Base-by-base conservation (phyloP, 2,329 filamentous ascomycete species). In the Aspergillus aculeatinus region DNA sequence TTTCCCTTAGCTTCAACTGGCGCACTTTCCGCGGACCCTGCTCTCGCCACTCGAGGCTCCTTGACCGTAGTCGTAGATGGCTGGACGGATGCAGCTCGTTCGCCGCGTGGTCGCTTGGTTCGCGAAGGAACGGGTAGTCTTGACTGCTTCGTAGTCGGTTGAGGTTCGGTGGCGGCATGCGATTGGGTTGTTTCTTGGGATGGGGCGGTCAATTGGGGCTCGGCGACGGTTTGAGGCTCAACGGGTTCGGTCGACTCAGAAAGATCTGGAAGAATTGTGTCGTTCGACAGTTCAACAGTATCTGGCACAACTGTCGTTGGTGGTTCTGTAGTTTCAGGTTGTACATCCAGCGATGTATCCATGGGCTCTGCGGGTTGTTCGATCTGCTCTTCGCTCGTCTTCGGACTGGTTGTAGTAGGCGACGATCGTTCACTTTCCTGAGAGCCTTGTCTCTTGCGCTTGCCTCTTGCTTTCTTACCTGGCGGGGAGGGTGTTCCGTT, bases 401-500 rank as follows among this genome's bases (percentile, higher is more conserved):
- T 56, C 16, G 54, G 19, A 4, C 16, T 54, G 4, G 57, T 21
- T 10, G 51, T 50, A 31, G 21, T n/a, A 12, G 21, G 19, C 19
- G 57, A 54, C 27, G 61, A 58, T n/a, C 10, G n/a, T 39, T 55
- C 39, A 39, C 48, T 51, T 19, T 51, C 58, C 29, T 49, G 58
- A 3, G 56, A 51, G 23, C 49, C 55, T 19, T 48, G 51, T 49
- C 55, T 50, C n/a, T 54, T 55, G 51, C 54, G 54, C 35, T 57
- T 57, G 51, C 29, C 54, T 33, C 42, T 58, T n/a, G 53, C 14
- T 19, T 33, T 35, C 42, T 35, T 27, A 14, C 44, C 39, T n/a
- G 53, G 19, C 10, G 53, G 42, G 44, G 58, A 58, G 12, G 63
- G 48, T 12, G 49, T 62, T 9, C 56, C 54, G 33, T 63, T 60